Conservation (phyloP, 805 yeast species). For the Huiozyma naganishii region DNA sequence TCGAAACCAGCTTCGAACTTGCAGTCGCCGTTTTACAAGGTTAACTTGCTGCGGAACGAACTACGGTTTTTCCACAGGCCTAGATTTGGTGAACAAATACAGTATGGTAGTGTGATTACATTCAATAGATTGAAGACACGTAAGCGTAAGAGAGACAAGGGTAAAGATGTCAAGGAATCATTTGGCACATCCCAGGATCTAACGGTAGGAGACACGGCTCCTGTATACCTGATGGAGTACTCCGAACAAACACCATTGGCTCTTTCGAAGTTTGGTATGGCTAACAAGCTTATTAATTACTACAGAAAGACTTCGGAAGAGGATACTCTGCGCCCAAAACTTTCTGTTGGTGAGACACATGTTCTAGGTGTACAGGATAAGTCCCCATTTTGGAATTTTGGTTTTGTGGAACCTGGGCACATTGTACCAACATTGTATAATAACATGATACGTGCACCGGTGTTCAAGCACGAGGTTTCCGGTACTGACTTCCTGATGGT, state of each 20-base stretch:
- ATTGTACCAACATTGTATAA: constrained; percentile 90
- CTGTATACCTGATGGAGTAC: constrained; percentile 72
- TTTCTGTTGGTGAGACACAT: constrained; percentile 87
- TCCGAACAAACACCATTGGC: constrained; percentile 81
- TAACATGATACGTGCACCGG: constrained; percentile 84
- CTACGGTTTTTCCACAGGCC: constrained; percentile 76
- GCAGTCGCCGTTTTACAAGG: constrained; percentile 87
- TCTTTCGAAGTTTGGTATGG: constrained; percentile 89
- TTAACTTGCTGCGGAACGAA: constrained; percentile 53
- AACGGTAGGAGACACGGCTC: constrained; percentile 74
- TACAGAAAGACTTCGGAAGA: constrained; percentile 76
- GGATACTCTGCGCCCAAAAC: constrained; percentile 77
- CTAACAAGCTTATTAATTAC: constrained; percentile 83
- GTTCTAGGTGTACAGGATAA: constrained; percentile 93
- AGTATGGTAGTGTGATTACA: constrained; percentile 67
- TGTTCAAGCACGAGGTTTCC: constrained; percentile 72
- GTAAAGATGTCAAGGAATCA: constrained; percentile 66
- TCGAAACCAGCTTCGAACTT: constrained; percentile 76
- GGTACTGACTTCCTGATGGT: constrained; percentile 74
- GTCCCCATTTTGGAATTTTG: constrained; percentile 97
- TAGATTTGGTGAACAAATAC: constrained; percentile 43
- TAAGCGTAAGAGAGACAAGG: constrained; percentile 83
- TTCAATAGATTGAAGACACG: constrained; percentile 68
- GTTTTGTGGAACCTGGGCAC: constrained; percentile 89
- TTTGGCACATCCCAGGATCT: constrained; percentile 64